Evolutionary conservation across 345 rosid genomes (phyloP).

Genomic region (Salix exigua): DNA sequence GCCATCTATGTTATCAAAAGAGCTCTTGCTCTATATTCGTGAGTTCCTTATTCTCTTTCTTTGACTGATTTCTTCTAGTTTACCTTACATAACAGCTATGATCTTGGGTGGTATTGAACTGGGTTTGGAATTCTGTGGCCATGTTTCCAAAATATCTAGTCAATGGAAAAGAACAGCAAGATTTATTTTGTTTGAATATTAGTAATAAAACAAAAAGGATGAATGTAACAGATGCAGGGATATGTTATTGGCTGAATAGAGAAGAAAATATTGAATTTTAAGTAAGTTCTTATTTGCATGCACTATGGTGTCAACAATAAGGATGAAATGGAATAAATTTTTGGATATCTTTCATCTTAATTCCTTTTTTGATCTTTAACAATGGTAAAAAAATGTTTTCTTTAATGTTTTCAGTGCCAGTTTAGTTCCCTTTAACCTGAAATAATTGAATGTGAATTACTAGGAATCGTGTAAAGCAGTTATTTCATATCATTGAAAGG

Average conservation of each 20-base stretch:
- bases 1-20: constrained; percentile 83
- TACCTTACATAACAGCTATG: constrained; percentile 3
- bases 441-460: not conserved
- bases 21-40: constrained; percentile 92
- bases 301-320: not conserved
- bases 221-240: not conserved
- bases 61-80: not conserved
- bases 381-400: not conserved
- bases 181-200: too few relatives aligned
- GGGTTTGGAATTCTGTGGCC: constrained; percentile 5
- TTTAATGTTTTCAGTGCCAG: not conserved
- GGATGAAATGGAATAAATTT: not conserved
- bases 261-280: not conserved
- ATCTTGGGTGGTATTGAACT: not conserved
- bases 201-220: not conserved
- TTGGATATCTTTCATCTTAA: not conserved
- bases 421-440: not conserved
- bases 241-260: not conserved
- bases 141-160: not conserved
- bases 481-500: not conserved
- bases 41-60: constrained; percentile 27
- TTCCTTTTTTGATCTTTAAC: not conserved
- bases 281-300: not conserved
- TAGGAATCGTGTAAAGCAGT: not conserved
- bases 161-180: too few relatives aligned